These are phyloP conservation scores for Streptanthus diversifolius DNA, from an alignment of 345 rosid genomes.

Conservation along the genomic window DNA sequence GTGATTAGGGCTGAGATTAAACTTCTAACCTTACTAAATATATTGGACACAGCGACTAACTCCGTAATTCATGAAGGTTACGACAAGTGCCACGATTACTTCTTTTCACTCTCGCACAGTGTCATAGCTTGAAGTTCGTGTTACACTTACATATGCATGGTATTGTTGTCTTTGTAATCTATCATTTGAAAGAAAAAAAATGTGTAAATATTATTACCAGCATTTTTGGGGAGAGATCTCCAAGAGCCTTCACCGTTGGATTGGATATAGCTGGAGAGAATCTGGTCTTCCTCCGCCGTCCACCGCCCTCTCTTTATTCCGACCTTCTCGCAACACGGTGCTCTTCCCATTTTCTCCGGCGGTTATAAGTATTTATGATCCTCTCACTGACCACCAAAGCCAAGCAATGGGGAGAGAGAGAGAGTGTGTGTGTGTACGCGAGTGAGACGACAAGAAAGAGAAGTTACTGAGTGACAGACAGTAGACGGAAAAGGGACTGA, in stretches of 20 bases:
- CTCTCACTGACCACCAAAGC: background rate
- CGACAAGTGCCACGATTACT: background rate
- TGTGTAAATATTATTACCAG: constrained; percentile 23
- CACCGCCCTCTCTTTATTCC: constrained; percentile 39
- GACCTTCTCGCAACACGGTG: constrained; percentile 39
- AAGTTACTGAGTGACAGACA: constrained; percentile 8
- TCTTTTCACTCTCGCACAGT: background rate
- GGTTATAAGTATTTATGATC: constrained; percentile 39
- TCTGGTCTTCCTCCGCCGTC: constrained; percentile 39
- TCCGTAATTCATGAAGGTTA: background rate
- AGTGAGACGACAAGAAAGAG: background rate
- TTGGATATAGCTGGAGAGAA: constrained; percentile 34
- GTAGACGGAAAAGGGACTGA: constrained; percentile 1
- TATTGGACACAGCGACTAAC: no score
- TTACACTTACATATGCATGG: no score
- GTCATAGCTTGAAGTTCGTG: background rate
- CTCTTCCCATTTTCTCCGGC: constrained; percentile 52
- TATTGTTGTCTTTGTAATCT: background rate
- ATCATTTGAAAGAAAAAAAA: background rate
- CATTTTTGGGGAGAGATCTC: constrained; percentile 41
- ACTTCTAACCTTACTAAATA: background rate
- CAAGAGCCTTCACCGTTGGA: constrained; percentile 40
- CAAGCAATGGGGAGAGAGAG: background rate
- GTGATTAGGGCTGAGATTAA: background rate
- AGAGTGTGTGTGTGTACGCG: background rate